These are phyloP conservation scores for Dipodascus geniculatus DNA, from an alignment of 805 yeast species.

Conservation along the genomic window DNA sequence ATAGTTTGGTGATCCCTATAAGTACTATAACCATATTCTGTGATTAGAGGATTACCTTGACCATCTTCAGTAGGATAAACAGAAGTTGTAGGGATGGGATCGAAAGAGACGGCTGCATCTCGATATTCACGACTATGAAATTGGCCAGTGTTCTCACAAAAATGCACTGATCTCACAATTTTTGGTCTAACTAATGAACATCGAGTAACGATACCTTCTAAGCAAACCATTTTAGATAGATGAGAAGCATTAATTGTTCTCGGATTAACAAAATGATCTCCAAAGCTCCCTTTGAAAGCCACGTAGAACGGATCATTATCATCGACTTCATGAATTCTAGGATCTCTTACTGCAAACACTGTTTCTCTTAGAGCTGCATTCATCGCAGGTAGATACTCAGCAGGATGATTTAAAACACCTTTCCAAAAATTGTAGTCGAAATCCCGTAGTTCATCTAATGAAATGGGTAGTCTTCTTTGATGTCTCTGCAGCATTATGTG, in stretches of 20 bases:
- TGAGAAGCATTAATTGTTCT: slow-evolving; percentile 69
- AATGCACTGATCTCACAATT: slow-evolving; percentile 82
- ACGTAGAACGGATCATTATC: slow-evolving; percentile 58
- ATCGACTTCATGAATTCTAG: slow-evolving; percentile 39
- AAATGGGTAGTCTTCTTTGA: slow-evolving; percentile 54
- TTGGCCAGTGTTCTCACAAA: slow-evolving; percentile 70
- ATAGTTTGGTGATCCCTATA: slow-evolving; percentile 91
- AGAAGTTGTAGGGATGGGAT: slow-evolving; percentile 71
- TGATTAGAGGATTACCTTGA: slow-evolving; percentile 75
- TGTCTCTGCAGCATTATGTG: slow-evolving; percentile 61
- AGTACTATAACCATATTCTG: slow-evolving; percentile 88
- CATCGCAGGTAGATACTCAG: slow-evolving; percentile 80
- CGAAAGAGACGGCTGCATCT: slow-evolving; percentile 85
- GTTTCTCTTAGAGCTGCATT: slow-evolving; percentile 78
- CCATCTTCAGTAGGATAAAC: slow-evolving; percentile 88
- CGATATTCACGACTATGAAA: slow-evolving; percentile 87
- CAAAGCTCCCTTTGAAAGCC: slow-evolving; percentile 85
- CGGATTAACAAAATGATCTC: slow-evolving; percentile 77
- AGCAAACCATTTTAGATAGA: slow-evolving; percentile 69
- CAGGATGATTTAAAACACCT: slow-evolving; percentile 65
- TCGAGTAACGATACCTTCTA: slow-evolving; percentile 92
- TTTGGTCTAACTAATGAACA: slow-evolving; percentile 92
- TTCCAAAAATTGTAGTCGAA: slow-evolving; percentile 70
- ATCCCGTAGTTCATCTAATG: slow-evolving; percentile 79
- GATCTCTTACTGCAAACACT: slow-evolving; percentile 59